Percentiles rank a stretch among this genome's conserved stretches.
These are phyloP conservation scores for Periconia macrospinosa DNA, from an alignment of 2,329 filamentous ascomycete genomes.

Conservation along the genomic window DNA sequence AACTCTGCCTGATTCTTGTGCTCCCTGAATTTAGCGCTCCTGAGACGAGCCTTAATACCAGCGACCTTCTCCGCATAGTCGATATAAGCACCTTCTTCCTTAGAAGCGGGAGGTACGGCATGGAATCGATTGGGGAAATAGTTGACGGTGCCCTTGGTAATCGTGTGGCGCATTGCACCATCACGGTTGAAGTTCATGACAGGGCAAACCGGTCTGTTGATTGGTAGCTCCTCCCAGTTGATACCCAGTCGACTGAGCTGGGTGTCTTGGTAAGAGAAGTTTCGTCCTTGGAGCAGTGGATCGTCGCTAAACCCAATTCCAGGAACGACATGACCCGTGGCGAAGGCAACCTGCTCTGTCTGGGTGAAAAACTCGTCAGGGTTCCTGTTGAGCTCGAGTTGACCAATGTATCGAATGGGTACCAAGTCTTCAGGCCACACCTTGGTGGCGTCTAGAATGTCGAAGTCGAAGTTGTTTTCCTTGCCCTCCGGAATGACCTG, in stretches of 20 bases:
- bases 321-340: constrained; percentile 76
- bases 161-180: constrained; percentile 71
- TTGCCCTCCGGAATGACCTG: constrained; percentile 72
- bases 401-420: constrained; percentile 75
- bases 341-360: constrained; percentile 82
- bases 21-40: constrained; percentile 75
- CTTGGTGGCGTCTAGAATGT: constrained; percentile 84
- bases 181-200: constrained; percentile 79
- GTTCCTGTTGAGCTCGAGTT: constrained; percentile 78
- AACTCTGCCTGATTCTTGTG: constrained; percentile 78
- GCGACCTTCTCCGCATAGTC: constrained; percentile 67
- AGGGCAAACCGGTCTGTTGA: constrained; percentile 74
- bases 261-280: constrained; percentile 68
- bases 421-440: constrained; percentile 79
- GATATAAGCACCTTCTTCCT: constrained; percentile 67
- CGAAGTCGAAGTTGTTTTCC: constrained; percentile 79
- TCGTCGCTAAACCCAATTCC: constrained; percentile 79
- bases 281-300: constrained; percentile 72
- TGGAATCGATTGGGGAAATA: constrained; percentile 78
- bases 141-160: constrained; percentile 72
- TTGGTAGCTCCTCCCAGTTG: constrained; percentile 77
- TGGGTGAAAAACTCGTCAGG: constrained; percentile 81
- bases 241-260: constrained; percentile 70
- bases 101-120: constrained; percentile 62
- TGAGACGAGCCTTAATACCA: constrained; percentile 70